Conservation (phyloP, 2,329 filamentous ascomycete species). For the Diaporthe sp. region DNA sequence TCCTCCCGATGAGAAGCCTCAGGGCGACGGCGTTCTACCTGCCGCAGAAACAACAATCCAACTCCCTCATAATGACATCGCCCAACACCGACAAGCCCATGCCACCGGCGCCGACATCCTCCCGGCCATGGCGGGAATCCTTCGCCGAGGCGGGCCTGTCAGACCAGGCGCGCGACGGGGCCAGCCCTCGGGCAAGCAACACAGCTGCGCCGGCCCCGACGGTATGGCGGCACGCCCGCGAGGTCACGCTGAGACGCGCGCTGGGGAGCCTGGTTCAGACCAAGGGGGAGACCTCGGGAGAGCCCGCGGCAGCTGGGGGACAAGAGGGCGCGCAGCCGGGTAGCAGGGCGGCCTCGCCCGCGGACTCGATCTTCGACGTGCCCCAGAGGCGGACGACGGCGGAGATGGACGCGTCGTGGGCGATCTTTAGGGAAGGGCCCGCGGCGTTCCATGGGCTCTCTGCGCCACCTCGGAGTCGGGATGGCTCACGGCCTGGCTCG, state of each 20-base stretch:
- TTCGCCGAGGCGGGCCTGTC: slow-evolving; percentile 9
- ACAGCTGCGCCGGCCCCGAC: slow-evolving; percentile 14
- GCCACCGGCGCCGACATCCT: slow-evolving; percentile 20
- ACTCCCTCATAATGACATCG: not conserved
- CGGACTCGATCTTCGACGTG: slow-evolving; percentile 29
- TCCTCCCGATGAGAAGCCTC: not conserved
- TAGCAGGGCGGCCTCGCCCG: slow-evolving; percentile 8
- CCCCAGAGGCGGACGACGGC: not conserved
- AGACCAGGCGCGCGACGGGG: not conserved
- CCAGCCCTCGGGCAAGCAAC: not conserved
- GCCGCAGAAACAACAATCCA: not conserved
- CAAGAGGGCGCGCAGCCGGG: not conserved
- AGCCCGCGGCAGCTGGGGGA: not conserved
- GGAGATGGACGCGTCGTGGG: slow-evolving; percentile 25
- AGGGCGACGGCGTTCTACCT: not conserved
- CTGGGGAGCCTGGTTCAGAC: not conserved
- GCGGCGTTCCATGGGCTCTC: slow-evolving; percentile 27
- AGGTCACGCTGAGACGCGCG: not conserved
- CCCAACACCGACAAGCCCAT: slow-evolving; percentile 20
- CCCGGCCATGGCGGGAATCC: slow-evolving; percentile 12
- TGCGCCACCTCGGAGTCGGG: slow-evolving; percentile 26
- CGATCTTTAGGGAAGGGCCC: not conserved
- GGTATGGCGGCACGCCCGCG: slow-evolving; percentile 11
- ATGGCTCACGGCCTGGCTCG: slow-evolving; percentile 27
- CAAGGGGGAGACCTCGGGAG: not conserved